phyloP scores from a whole-genome alignment of 2,329 filamentous ascomycete genomes.

The Ophiostoma pallidulum region DNA sequence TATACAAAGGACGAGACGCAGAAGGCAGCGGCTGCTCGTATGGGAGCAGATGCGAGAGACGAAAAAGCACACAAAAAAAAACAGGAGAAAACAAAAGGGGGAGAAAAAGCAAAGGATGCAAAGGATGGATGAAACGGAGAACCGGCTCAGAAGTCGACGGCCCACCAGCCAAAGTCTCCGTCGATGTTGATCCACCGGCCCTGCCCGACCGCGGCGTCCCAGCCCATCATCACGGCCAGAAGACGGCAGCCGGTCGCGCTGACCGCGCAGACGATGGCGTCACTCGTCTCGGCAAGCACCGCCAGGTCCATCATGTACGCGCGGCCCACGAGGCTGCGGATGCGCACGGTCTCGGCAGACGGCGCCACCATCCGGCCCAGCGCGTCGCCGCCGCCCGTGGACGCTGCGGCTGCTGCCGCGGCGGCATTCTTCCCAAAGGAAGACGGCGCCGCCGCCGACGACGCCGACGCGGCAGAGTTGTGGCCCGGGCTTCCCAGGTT shows the following conservation, averaged over 20 bases:
- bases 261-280: slow-evolving; percentile 67
- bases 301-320: slow-evolving; percentile 75
- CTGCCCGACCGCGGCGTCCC: slow-evolving; percentile 55
- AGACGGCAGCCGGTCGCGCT: slow-evolving; percentile 64
- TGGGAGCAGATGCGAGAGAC: too few species aligned
- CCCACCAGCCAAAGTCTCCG: slow-evolving; percentile 52
- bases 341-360: slow-evolving; percentile 47
- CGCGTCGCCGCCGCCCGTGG: not conserved
- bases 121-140: too few species aligned
- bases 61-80: not conserved
- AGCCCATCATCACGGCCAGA: slow-evolving; percentile 78
- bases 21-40: too few species aligned
- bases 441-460: slow-evolving; percentile 9
- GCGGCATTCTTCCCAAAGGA: too few species aligned
- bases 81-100: not conserved
- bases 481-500: slow-evolving; percentile 49
- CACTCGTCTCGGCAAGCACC: slow-evolving; percentile 58
- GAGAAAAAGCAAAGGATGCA: not conserved
- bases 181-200: slow-evolving; percentile 73
- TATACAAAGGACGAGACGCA: too few species aligned
- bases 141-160: slow-evolving; percentile 9
- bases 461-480: slow-evolving; percentile 26
- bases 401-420: not conserved
- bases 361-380: slow-evolving; percentile 19
- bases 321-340: slow-evolving; percentile 67